These are phyloP conservation scores for Dichomitus squalens DNA, from an alignment of 1,284 basidiomycete genomes.

Conservation along the genomic window DNA sequence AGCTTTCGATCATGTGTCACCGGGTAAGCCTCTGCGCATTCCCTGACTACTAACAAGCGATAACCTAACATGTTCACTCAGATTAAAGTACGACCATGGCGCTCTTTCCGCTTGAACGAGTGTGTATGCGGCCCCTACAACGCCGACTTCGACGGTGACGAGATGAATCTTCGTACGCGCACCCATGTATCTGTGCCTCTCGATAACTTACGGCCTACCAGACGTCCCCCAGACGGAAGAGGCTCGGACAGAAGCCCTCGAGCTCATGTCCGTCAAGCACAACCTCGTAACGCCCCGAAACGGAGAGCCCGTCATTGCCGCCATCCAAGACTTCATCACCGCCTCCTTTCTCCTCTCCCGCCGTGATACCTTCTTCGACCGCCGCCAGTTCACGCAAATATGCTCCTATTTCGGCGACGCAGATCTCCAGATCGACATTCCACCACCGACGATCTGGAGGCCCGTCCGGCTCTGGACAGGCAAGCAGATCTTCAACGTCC, in stretches of 20 bases:
- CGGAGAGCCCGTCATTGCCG: slow-evolving; percentile 97
- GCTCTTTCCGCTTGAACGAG: slow-evolving; percentile 97
- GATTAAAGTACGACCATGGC: slow-evolving; percentile 95
- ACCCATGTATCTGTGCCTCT: neutral
- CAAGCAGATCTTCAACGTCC: slow-evolving; percentile 96
- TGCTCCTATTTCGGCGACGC: slow-evolving; percentile 96
- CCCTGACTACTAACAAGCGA: no score
- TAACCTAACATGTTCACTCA: slow-evolving; percentile 27
- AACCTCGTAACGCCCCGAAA: slow-evolving; percentile 98
- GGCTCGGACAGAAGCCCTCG: slow-evolving; percentile 95
- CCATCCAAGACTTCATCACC: slow-evolving; percentile 98
- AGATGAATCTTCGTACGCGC: slow-evolving; percentile 96
- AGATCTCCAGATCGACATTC: slow-evolving; percentile 91
- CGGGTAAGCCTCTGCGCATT: slow-evolving; percentile 54
- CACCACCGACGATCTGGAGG: slow-evolving; percentile 94
- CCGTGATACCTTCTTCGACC: slow-evolving; percentile 92
- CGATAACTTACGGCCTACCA: slow-evolving; percentile 33
- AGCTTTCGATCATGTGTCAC: slow-evolving; percentile 99
- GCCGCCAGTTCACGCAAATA: slow-evolving; percentile 95
- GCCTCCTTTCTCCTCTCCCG: slow-evolving; percentile 95
- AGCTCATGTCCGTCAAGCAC: slow-evolving; percentile 97
- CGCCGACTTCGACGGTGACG: slow-evolving; percentile 99
- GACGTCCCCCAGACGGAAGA: slow-evolving; percentile 99
- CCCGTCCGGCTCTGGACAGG: slow-evolving; percentile 96
- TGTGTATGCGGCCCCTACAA: slow-evolving; percentile 99